These are phyloP conservation scores for Solanum lignicaule DNA, from an alignment of 257 asterid genomes.

Conservation along the genomic window DNA sequence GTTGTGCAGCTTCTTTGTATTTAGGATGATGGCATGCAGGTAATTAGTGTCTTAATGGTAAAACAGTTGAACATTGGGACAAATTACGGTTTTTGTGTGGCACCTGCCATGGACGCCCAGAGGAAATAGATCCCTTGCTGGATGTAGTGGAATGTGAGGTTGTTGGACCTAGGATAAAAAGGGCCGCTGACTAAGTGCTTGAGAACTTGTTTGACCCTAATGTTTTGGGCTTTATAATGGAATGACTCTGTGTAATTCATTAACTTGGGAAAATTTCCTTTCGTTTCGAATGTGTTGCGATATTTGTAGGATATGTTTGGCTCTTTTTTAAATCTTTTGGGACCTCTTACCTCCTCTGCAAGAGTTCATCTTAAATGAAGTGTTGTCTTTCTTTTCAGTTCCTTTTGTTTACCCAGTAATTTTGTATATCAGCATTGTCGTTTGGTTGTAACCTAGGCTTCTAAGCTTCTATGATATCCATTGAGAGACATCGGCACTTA, in stretches of 20 bases:
- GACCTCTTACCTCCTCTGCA: neutral
- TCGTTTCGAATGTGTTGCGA: neutral
- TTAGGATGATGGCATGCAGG: neutral
- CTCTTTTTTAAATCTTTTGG: neutral
- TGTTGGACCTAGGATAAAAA: neutral
- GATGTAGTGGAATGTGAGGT: neutral
- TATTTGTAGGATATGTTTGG: neutral
- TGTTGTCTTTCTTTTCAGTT: neutral
- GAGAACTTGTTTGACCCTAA: neutral
- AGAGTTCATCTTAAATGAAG: neutral
- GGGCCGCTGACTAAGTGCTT: neutral
- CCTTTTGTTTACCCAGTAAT: neutral
- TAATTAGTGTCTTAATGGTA: neutral
- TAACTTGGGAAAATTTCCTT: neutral
- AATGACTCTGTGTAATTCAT: neutral
- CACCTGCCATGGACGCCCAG: neutral
- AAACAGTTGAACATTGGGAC: neutral
- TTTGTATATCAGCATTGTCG: neutral
- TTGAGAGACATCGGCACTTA: neutral
- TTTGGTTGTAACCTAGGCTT: neutral
- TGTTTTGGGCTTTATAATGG: neutral
- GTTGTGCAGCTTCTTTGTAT: neutral
- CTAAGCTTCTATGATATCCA: neutral
- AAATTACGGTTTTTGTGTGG: neutral
- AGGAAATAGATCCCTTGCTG: neutral